Evolutionary conservation across 371 early-diverging fungal species (phyloP), one percentile per base, ranked within the genome.

Genomic region (Basidiobolus meristosporus): DNA sequence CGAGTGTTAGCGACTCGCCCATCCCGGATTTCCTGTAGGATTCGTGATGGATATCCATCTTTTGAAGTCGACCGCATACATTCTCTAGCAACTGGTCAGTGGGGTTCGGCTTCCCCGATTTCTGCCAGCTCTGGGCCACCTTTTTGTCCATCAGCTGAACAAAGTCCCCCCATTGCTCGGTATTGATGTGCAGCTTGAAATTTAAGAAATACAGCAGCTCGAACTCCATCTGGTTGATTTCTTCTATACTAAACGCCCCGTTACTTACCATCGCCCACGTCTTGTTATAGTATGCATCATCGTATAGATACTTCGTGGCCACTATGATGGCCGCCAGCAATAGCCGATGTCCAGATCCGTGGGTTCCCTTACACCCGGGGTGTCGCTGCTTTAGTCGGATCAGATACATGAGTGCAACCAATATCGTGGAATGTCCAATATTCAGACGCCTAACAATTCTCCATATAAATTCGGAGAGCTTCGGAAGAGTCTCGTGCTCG

Each of bases 181-280:
- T 45, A 1, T 54, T 46, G 26, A 74, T 59, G 37, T 46, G 57
- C n/a, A 75, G 52, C 36, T 52, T 51, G 46, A 56, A 73, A 35
- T 63, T 51, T 41, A 73, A 35, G 44, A 65, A 73, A 52, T 50
- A 47, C 42, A 77, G 53, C 14, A 73, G 54, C 51, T 73, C 74
- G 44, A 57, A 55, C 48, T 73, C 74, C 77, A 73, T 73, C 43
- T 59, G 59, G 40, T 73, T 73, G 39, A 73, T 60, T 47, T 73
- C 65, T 30, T 55, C 50, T 37, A 61, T 53, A 30, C 36, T 41
- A 39, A 71, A 73, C 22, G 68, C 44, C 6, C 66, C 69, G 44
- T 56, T 52, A 3, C 54, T 58, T 11, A 77, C 73, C 41, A 59
- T 53, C 9, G 61, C 60, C 74, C 74, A 73, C 14, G 76, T 67